phyloP scores from a whole-genome alignment of 345 rosid genomes.

The Erysimum cheiranthoides region DNA sequence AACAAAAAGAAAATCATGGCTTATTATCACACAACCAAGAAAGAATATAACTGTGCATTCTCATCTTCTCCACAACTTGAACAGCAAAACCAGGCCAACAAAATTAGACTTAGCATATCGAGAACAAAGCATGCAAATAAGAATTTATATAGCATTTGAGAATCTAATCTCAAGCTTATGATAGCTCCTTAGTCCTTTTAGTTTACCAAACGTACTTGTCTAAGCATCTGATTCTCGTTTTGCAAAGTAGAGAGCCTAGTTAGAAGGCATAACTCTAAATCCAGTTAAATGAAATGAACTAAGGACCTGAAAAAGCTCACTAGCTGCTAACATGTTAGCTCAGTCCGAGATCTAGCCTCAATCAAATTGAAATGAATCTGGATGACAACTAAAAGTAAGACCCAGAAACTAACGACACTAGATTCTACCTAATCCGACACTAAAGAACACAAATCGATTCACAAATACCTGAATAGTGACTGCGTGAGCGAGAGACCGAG shows the following conservation, averaged over 20 bases:
- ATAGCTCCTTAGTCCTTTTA: neutral
- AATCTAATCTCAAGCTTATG: neutral
- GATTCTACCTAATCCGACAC: no score
- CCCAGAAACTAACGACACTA: no score
- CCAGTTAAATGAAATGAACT: slow-evolving; percentile 4
- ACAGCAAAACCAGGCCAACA: neutral
- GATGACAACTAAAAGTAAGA: no score
- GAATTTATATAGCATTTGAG: no score
- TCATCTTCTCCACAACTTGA: neutral
- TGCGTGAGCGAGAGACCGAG: no score
- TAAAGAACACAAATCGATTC: no score
- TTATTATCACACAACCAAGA: neutral
- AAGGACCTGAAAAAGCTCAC: slow-evolving; percentile 67
- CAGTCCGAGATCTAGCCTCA: neutral
- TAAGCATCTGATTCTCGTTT: slow-evolving; percentile 98
- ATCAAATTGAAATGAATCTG: no score
- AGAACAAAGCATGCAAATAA: no score
- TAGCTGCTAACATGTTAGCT: slow-evolving; percentile 48
- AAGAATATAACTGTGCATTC: neutral
- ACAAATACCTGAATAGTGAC: no score
- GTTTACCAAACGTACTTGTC: slow-evolving; percentile 64
- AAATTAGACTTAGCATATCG: no score
- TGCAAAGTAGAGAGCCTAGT: slow-evolving; percentile 78
- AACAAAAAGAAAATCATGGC: no score
- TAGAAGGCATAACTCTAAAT: neutral